Evolutionary conservation across 805 yeast genomes (phyloP).

Genomic region (Priceomyces medius): DNA sequence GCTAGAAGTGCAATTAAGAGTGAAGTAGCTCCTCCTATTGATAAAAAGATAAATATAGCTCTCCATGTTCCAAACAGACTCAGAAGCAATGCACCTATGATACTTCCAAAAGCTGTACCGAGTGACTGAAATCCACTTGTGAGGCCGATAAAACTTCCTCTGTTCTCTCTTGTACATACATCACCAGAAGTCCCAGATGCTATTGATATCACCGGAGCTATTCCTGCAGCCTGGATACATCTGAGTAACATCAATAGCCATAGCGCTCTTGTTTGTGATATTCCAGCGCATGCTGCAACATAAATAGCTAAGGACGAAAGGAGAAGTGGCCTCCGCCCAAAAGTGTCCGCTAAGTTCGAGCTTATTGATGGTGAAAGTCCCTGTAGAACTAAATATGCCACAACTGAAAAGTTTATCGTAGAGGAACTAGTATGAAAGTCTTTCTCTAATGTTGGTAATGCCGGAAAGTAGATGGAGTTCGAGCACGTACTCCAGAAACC

Average conservation of each 20-base stretch:
- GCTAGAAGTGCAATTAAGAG: conserved; percentile 19
- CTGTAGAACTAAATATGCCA: conserved; percentile 72
- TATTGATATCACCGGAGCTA: conserved; percentile 73
- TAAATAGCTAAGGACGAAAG: conserved; percentile 54
- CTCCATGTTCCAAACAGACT: conserved; percentile 52
- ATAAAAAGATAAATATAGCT: conserved; percentile 73
- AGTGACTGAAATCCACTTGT: conserved; percentile 62
- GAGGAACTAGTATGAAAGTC: conserved; percentile 58
- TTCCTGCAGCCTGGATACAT: conserved; percentile 74
- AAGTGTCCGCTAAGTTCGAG: conserved; percentile 64
- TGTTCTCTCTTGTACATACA: conserved; percentile 56
- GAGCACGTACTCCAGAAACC: conserved; percentile 72
- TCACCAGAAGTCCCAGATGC: conserved; percentile 74
- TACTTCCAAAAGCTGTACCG: conserved; percentile 78
- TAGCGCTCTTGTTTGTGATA: conserved; percentile 58
- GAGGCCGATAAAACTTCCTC: conserved; percentile 72
- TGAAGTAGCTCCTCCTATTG: conserved; percentile 58
- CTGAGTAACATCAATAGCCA: conserved; percentile 65
- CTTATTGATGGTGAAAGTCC: conserved; percentile 72
- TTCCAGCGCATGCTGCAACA: conserved; percentile 60
- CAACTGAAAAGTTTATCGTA: conserved; percentile 67
- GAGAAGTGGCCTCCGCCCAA: conserved; percentile 72
- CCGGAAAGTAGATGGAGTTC: conserved; percentile 80
- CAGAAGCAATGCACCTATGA: conserved; percentile 54
- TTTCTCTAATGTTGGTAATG: conserved; percentile 55